Conservation (phyloP, 106 monocot species). For the Agapanthus africanus region DNA sequence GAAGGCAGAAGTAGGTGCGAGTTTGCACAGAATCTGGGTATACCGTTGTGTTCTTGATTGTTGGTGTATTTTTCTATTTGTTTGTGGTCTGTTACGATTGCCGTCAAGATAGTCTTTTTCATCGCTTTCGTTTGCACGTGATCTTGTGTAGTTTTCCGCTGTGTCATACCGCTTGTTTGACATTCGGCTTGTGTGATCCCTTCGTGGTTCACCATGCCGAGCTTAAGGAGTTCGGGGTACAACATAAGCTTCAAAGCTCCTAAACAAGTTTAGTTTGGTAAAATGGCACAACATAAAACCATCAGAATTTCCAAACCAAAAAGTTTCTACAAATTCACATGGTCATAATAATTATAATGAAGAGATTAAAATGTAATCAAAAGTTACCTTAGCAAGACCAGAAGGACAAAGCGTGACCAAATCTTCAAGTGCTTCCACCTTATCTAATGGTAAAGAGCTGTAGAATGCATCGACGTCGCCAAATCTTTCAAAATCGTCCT, state of each 20-base stretch:
- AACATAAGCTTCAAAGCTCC: background rate
- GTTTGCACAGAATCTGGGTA: too few relatives aligned
- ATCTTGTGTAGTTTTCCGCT: too few relatives aligned
- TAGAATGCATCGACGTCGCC: constrained; percentile 90
- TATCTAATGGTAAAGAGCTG: constrained; percentile 77
- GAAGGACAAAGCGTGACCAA: constrained; percentile 63
- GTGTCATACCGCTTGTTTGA: too few relatives aligned
- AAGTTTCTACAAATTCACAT: background rate
- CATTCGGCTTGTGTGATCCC: too few relatives aligned
- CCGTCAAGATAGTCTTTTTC: too few relatives aligned
- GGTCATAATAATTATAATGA: background rate
- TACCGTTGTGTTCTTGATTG: too few relatives aligned
- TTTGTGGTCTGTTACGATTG: too few relatives aligned
- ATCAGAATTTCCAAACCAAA: background rate
- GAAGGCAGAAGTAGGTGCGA: too few relatives aligned
- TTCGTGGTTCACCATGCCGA: too few relatives aligned
- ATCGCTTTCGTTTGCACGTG: too few relatives aligned
- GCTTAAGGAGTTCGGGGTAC: too few relatives aligned
- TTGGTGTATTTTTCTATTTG: too few relatives aligned
- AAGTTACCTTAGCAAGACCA: constrained; percentile 75
- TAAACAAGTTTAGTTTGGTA: background rate
- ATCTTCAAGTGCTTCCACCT: constrained; percentile 97
- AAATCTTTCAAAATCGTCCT: constrained; percentile 96
- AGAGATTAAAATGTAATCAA: constrained; percentile 10
- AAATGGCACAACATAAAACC: background rate